A percentile compares a stretch with the other conserved stretches of the same genome.
Evolutionary conservation across 2,329 filamentous ascomycete genomes (phyloP).

Genomic region (Fusarium longipes): DNA sequence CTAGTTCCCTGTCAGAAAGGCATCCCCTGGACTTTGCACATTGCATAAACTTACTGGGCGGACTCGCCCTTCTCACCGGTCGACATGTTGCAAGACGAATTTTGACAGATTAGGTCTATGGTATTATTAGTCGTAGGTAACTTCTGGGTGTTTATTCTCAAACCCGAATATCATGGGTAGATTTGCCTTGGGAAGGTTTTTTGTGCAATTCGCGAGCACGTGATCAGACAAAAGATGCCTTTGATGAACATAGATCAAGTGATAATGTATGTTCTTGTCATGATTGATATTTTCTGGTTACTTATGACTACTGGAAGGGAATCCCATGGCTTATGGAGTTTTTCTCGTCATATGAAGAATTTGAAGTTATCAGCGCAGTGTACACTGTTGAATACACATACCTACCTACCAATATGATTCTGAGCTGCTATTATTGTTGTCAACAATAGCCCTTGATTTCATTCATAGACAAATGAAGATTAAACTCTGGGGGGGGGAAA

Average conservation of each 20-base stretch:
- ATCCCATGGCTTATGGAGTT: no score
- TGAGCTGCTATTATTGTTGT: no score
- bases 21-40: slow-evolving; percentile 36
- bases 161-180: background rate
- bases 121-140: background rate
- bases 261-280: no score
- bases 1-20: slow-evolving; percentile 50
- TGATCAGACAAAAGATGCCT: slow-evolving; percentile 26
- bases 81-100: slow-evolving; percentile 23
- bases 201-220: slow-evolving; percentile 33
- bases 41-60: slow-evolving; percentile 36
- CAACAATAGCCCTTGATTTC: no score
- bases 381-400: no score
- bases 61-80: slow-evolving; percentile 33
- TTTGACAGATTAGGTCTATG: background rate
- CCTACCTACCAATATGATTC: no score
- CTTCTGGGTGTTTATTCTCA: background rate
- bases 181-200: slow-evolving; percentile 29
- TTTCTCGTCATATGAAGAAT: no score
- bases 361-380: background rate
- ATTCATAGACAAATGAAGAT: no score
- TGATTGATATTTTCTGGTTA: no score
- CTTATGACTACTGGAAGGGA: no score
- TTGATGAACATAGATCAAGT: no score
- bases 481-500: no score